Evolutionary conservation across 257 asterid genomes (phyloP), one percentile per base, ranked within the genome.

Genomic region (Cinchona pubescens): DNA sequence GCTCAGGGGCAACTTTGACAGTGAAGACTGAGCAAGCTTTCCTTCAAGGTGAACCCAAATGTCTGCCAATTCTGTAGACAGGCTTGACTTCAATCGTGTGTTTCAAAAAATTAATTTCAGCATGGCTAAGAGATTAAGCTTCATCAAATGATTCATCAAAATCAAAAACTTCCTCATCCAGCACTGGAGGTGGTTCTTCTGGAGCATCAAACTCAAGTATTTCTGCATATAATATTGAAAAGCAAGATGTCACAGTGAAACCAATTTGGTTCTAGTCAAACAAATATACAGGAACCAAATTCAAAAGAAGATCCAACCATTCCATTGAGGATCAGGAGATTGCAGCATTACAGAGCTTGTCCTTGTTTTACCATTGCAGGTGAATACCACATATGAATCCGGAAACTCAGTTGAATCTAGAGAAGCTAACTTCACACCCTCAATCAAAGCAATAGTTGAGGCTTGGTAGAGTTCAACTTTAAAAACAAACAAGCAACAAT

Each of bases 341-440:
- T 85, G 97, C 75, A 94, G 96, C 94, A 90, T 90, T 81, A 92
- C 97, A 23, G 98, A 94, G 90, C 97, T 92, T 53, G 96, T 88
- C 85, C 89, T 89, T 40, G 97, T 85, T 90, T 92, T 92, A 29
- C 98, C 97, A 69, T 94, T 94, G 83, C 97, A 90, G 80, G 97
- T 88, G 74, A 94, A 85, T 66, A 94, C 91, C 15, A 92, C 97
- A 74, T 90, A 94, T 37, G 98, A 97, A 79, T 94, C 97, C 0
- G 91, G 85, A 15, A 74, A 73, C 67, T 84, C 96, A 25, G 85
- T 71, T 43, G 89, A 76, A 76, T 79, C 85, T 67, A 78, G 62
- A 37, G 90, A 84, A 77, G 91, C 79, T 77, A 94, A 79, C 85
- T 85, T 89, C 5, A 69, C 77, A 65, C 91, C 97, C 85, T 92